Conservation (phyloP, 768 basidiomycete species). For the Tricholoma matsutake region DNA sequence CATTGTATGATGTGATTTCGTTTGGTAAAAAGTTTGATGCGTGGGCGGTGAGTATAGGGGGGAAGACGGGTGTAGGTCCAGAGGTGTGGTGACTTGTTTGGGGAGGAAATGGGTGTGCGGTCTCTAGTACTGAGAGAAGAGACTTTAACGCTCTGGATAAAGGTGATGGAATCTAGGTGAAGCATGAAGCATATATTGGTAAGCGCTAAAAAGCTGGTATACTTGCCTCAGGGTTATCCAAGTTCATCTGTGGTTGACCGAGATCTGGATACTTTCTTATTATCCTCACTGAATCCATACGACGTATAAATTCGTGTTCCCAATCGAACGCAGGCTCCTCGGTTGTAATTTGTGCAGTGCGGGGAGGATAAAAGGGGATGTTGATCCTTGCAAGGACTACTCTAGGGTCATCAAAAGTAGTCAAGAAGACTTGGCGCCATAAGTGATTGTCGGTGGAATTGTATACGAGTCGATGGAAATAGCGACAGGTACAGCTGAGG, state of each 20-base stretch:
- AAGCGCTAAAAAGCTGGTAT: neutral
- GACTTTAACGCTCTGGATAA: slow-evolving; percentile 12
- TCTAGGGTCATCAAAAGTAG: slow-evolving; percentile 49
- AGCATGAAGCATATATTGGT: neutral
- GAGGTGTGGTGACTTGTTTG: slow-evolving; percentile 3
- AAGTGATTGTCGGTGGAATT: slow-evolving; percentile 22
- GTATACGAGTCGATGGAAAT: slow-evolving; percentile 15
- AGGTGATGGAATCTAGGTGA: slow-evolving; percentile 1
- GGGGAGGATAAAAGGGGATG: too few species aligned
- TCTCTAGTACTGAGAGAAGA: slow-evolving; percentile 15
- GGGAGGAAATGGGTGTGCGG: slow-evolving; percentile 10
- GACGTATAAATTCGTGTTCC: slow-evolving; percentile 17
- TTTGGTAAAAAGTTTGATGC: slow-evolving; percentile 8
- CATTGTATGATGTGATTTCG: slow-evolving; percentile 26
- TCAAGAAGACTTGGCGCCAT: slow-evolving; percentile 49
- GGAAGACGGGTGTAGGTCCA: slow-evolving; percentile 3
- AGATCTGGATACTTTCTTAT: slow-evolving; percentile 4
- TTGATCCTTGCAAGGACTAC: slow-evolving; percentile 13
- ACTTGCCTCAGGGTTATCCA: slow-evolving; percentile 1
- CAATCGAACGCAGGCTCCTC: slow-evolving; percentile 13
- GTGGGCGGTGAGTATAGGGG: slow-evolving; percentile 10
- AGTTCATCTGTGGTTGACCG: slow-evolving; percentile 4
- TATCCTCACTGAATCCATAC: slow-evolving; percentile 14
- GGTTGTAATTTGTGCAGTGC: too few species aligned
- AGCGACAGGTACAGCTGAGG: slow-evolving; percentile 13